Base-by-base conservation (phyloP, 2,329 filamentous ascomycete species). In the Berkeleyomyces basicola region DNA sequence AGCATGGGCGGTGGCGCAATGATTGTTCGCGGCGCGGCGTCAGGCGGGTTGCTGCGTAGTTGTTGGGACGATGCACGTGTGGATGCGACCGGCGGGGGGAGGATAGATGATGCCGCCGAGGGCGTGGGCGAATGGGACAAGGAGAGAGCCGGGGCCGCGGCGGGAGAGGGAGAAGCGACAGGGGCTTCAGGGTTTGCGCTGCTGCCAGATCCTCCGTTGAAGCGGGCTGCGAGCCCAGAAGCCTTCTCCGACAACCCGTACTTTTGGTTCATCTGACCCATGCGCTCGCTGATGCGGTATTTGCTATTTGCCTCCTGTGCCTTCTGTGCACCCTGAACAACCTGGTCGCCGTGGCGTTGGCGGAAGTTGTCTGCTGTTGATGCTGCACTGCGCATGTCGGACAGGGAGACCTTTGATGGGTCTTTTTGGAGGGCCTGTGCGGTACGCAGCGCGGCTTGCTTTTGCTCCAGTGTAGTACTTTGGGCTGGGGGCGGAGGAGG, bases 311-410 rank as follows among this genome's bases (percentile, higher is more conserved):
- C 67, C 1, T 73, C 75, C 65, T 79, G 81, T 3, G 83, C 83
- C 23, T 76, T 78, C 68, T 77, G 75, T 68, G 79, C 76, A 0
- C 85, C 85, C 4, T 80, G 74, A 1, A 81, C 79, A 4, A 87
- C 80, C 70, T 88, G 83, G 16, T 85, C 85, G 3, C 84, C 82
- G 68, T 89, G 85, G 37, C 84, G 75, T 69, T 88, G 82, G 11
- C 84, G 82, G 71, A 90, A 87, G 69, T 86, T 85, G 66, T 82
- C 84, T 46, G 80, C 79, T 44, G 83, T 86, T 37, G 77, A 76
- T 1, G 81, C 84, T 11, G 83, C 80, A 46, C 76, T 73, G 64
- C 75, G 77, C 7, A 80, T 77, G 68, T 88, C 83, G 3, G 80
- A 73, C 2, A 84, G 66, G 0, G 82, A 83, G 1, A 86, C 81